These are phyloP conservation scores for Aspergillus funiculosus DNA, from an alignment of 495 filamentous ascomycete genomes.

Conservation along the genomic window DNA sequence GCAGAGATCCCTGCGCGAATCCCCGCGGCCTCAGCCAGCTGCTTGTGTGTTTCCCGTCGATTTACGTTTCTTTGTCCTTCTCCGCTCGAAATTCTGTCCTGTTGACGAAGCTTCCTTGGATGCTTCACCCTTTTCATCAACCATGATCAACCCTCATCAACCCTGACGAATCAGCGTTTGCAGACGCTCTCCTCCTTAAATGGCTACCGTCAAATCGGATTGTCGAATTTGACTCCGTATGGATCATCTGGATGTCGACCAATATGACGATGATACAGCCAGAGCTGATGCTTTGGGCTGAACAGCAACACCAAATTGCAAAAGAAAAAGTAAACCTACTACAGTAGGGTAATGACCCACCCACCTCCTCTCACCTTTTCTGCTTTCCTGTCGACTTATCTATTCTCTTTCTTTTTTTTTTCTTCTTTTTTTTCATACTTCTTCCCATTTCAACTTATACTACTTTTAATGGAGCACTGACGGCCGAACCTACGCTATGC, in stretches of 20 bases:
- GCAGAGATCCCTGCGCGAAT: constrained; percentile 14
- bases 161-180: constrained; percentile 8
- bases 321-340: neutral
- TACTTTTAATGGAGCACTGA: constrained; percentile 7
- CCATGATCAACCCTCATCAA: neutral
- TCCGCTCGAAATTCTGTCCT: neutral
- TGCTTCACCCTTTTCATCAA: neutral
- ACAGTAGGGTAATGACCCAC: neutral
- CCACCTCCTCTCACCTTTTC: neutral
- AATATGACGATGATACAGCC: constrained; percentile 2
- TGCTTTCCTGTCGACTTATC: neutral
- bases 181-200: neutral
- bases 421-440: neutral
- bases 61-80: neutral
- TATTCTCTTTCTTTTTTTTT: constrained; percentile 6
- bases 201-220: constrained; percentile 5
- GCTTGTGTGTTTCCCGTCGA: neutral
- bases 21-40: constrained; percentile 8
- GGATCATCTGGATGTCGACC: constrained; percentile 2
- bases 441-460: neutral
- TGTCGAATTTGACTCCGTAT: neutral
- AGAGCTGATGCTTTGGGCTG: constrained; percentile 1
- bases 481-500: constrained; percentile 7
- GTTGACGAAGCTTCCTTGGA: constrained; percentile 3
- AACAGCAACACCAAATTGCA: constrained; percentile 4